These are phyloP conservation scores for Mortierella sp. DNA, from an alignment of 371 early-diverging fungal species.

Conservation along the genomic window DNA sequence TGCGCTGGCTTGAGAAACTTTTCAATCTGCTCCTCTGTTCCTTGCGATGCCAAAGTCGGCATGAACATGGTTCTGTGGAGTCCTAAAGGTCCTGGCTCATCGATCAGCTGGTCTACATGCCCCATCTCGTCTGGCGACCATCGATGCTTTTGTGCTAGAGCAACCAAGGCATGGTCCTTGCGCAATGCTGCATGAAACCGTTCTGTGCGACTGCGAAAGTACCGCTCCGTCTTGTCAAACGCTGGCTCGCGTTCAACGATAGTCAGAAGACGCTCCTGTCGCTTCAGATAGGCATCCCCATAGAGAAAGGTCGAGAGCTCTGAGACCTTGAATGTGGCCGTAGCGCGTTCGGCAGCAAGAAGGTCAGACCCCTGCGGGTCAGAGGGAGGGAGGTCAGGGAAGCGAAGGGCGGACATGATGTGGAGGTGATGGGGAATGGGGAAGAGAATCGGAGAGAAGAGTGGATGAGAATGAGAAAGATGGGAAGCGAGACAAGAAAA, in stretches of 20 bases:
- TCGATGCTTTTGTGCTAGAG: conserved; percentile 57
- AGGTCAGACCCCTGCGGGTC: conserved; percentile 68
- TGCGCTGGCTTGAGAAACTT: conserved; percentile 82
- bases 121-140: conserved; percentile 62
- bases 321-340: conserved; percentile 62
- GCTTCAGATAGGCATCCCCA: conserved; percentile 60
- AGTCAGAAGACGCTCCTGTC: conserved; percentile 58
- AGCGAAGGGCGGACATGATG: conserved; percentile 43
- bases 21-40: conserved; percentile 81
- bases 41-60: conserved; percentile 78
- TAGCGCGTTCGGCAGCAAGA: conserved; percentile 64
- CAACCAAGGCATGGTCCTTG: conserved; percentile 66
- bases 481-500: background rate
- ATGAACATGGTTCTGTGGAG: conserved; percentile 67
- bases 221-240: conserved; percentile 68
- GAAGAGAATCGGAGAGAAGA: background rate
- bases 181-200: conserved; percentile 58
- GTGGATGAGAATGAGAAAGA: background rate
- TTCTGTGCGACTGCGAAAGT: conserved; percentile 63
- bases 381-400: conserved; percentile 64
- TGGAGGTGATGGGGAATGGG: background rate
- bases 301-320: conserved; percentile 66
- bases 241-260: conserved; percentile 61
- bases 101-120: conserved; percentile 63
- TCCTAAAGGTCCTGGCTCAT: conserved; percentile 66